Evolutionary conservation across 805 yeast species (phyloP).

Genomic region (Metschnikowia bowlesiae): DNA sequence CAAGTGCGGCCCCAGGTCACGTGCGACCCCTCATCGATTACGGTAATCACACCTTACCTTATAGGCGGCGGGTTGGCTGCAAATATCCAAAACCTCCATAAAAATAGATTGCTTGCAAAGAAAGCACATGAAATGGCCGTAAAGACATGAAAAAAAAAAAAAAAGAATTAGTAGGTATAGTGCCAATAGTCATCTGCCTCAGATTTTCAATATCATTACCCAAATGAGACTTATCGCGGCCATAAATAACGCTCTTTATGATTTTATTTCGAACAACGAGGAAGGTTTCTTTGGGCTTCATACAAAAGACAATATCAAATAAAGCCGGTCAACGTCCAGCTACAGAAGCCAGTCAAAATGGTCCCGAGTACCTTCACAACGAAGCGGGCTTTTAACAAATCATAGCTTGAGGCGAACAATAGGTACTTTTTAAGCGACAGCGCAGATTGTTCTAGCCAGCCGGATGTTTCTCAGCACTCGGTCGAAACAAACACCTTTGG

Average conservation of each 20-base stretch:
- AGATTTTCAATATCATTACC: too few relatives aligned
- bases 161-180: not conserved
- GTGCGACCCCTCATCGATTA: not conserved
- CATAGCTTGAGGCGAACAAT: not conserved
- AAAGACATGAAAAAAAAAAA: not conserved
- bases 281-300: not conserved
- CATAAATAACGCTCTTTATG: not conserved
- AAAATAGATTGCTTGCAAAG: too few relatives aligned
- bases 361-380: too few relatives aligned
- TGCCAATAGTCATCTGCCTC: too few relatives aligned
- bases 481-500: not conserved
- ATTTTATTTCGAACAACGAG: not conserved
- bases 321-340: too few relatives aligned
- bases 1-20: not conserved
- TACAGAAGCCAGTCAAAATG: too few relatives aligned
- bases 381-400: not conserved
- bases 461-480: not conserved
- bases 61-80: too few relatives aligned
- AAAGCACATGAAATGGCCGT: too few relatives aligned
- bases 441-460: not conserved
- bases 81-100: too few relatives aligned
- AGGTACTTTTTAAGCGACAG: not conserved
- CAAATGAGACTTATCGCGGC: not conserved
- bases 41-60: too few relatives aligned
- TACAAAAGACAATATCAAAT: too few relatives aligned